A percentile compares a stretch with the other conserved stretches of the same genome.
Conservation (phyloP, 345 rosid genomes). For the Anacardium occidentale region DNA sequence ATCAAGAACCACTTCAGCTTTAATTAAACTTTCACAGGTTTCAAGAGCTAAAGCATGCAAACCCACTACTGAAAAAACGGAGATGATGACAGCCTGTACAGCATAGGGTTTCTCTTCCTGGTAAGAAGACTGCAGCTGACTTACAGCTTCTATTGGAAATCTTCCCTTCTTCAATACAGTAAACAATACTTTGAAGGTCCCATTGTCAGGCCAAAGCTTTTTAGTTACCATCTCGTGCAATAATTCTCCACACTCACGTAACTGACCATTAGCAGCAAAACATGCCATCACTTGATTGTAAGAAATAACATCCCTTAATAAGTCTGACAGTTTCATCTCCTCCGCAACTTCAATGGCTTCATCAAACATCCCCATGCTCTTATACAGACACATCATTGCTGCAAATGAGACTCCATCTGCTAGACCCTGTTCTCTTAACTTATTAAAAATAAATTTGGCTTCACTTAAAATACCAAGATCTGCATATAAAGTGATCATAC, state of each 20-base stretch:
- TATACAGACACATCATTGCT: constrained; percentile 79
- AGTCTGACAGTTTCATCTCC: constrained; percentile 73
- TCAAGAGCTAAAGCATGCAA: constrained; percentile 56
- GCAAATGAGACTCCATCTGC: constrained; percentile 75
- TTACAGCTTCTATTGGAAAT: constrained; percentile 66
- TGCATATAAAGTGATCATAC: constrained; percentile 72
- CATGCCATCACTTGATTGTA: constrained; percentile 78
- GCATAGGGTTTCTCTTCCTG: constrained; percentile 66
- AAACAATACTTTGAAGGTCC: constrained; percentile 63
- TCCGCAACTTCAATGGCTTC: constrained; percentile 79
- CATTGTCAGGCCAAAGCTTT: constrained; percentile 59
- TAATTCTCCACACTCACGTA: constrained; percentile 65
- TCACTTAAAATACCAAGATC: constrained; percentile 76
- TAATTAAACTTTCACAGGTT: constrained; percentile 45
- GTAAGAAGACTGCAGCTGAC: constrained; percentile 64
- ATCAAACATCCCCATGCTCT: constrained; percentile 80
- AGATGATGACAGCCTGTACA: constrained; percentile 53
- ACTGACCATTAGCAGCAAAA: constrained; percentile 64
- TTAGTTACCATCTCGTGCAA: constrained; percentile 64
- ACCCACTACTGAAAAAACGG: constrained; percentile 67
- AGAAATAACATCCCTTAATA: constrained; percentile 55
- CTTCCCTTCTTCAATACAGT: constrained; percentile 72
- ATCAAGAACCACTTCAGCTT: constrained; percentile 42
- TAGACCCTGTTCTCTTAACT: constrained; percentile 50
- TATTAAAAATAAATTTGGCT: constrained; percentile 60